Evolutionary conservation across 1,284 basidiomycete genomes (phyloP).

Genomic region (Microbotryum silenes-acaulis): DNA sequence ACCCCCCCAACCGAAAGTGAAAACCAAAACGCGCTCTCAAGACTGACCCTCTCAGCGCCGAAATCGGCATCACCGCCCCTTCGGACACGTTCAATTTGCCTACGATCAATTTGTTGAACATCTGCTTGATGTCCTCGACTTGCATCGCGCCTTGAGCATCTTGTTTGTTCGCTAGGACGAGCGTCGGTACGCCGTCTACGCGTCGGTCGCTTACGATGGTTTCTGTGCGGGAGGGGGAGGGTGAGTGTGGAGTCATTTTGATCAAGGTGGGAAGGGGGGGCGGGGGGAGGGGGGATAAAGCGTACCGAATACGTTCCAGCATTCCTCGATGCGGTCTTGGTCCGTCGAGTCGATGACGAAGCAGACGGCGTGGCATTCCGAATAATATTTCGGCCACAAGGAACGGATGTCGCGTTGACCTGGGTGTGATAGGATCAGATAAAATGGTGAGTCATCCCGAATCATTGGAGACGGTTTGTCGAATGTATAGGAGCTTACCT

Average conservation of each 20-base stretch:
- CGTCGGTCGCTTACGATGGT: conserved; percentile 73
- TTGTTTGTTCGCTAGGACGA: conserved; percentile 89
- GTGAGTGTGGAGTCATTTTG: neutral
- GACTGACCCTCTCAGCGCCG: conserved; percentile 76
- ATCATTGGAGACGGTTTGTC: too few species aligned
- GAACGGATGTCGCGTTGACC: conserved; percentile 78
- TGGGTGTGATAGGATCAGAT: neutral
- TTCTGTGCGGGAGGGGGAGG: conserved; percentile 47
- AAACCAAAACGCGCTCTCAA: neutral
- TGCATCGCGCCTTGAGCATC: conserved; percentile 68
- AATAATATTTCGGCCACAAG: conserved; percentile 89
- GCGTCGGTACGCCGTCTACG: conserved; percentile 74
- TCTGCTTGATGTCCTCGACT: conserved; percentile 63
- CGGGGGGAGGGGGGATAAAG: too few species aligned
- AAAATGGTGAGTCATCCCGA: too few species aligned
- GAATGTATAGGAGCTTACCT: conserved; percentile 37
- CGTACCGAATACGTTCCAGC: conserved; percentile 87
- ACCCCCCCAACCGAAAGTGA: neutral
- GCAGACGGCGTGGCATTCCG: conserved; percentile 86
- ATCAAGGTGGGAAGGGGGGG: too few species aligned
- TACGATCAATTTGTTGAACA: conserved; percentile 36
- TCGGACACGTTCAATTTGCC: conserved; percentile 35
- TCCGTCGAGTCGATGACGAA: conserved; percentile 87
- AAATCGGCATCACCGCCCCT: conserved; percentile 67
- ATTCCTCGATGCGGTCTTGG: conserved; percentile 71